These are phyloP conservation scores for Aureobasidium sp. DNA, from an alignment of 2,329 filamentous ascomycete genomes.

Conservation along the genomic window DNA sequence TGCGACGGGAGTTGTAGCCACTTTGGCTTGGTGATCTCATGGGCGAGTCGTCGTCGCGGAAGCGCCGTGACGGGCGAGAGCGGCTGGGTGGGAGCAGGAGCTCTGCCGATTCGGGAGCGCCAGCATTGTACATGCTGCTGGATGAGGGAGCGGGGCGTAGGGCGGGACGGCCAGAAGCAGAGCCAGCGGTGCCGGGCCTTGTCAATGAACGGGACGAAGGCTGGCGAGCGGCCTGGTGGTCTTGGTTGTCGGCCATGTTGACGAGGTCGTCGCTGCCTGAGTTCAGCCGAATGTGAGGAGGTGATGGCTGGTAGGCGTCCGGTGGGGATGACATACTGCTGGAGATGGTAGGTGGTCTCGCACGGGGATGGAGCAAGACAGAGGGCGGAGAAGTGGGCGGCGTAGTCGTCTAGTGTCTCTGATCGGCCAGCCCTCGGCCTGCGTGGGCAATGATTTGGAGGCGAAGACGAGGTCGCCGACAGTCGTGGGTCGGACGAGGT, in stretches of 20 bases:
- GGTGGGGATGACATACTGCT: constrained; percentile 16
- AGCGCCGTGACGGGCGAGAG: constrained; percentile 40
- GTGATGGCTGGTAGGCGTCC: constrained; percentile 15
- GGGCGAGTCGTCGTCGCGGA: constrained; percentile 47
- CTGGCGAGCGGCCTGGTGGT: constrained; percentile 35
- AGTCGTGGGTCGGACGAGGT: background rate
- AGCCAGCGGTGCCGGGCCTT: constrained; percentile 30
- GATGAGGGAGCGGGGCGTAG: constrained; percentile 24
- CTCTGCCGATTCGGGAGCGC: constrained; percentile 41
- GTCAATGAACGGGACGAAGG: constrained; percentile 41
- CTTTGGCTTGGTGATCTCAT: constrained; percentile 45
- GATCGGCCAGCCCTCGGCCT: constrained; percentile 13
- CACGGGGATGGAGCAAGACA: background rate
- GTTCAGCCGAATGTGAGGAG: constrained; percentile 59
- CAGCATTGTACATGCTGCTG: constrained; percentile 31
- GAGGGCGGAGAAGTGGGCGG: background rate
- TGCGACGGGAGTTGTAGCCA: constrained; percentile 52
- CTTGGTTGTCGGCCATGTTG: constrained; percentile 30
- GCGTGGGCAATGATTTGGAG: constrained; percentile 3
- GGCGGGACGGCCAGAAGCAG: constrained; percentile 30
- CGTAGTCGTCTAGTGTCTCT: background rate
- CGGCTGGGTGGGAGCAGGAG: constrained; percentile 44
- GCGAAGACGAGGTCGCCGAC: background rate
- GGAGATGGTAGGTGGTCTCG: background rate
- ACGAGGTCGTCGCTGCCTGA: constrained; percentile 51